A percentile compares a stretch with the other conserved stretches of the same genome.
These are phyloP conservation scores for Teunomyces pallodes DNA, from an alignment of 805 yeast genomes.

Conservation along the genomic window DNA sequence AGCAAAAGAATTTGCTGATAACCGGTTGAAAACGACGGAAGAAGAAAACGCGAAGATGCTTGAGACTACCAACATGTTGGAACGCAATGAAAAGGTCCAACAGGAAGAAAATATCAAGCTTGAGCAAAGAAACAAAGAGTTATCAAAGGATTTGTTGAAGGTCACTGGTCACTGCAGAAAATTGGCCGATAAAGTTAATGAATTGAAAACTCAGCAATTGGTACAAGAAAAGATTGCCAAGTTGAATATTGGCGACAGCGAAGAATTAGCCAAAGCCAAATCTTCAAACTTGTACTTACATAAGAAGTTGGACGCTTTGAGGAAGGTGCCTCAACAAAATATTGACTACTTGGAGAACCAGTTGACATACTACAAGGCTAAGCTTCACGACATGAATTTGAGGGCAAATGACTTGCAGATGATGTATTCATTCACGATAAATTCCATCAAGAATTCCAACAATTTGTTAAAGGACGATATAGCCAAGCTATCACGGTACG, in stretches of 20 bases:
- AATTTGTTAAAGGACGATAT: conserved; percentile 25
- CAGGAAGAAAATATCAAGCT: conserved; percentile 27
- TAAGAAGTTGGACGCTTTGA: conserved; percentile 14
- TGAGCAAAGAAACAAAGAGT: conserved; percentile 23
- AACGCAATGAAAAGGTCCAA: conserved; percentile 1
- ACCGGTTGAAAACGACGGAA: conserved; percentile 16
- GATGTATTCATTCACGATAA: conserved; percentile 32
- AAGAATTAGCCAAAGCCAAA: conserved; percentile 10
- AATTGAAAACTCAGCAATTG: conserved; percentile 10
- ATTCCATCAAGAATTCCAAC: conserved; percentile 28
- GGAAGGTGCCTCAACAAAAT: conserved; percentile 20
- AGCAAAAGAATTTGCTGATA: conserved; percentile 18
- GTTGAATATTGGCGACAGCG: conserved; percentile 11
- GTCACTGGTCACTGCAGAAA: conserved; percentile 28
- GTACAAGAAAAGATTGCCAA: conserved; percentile 10
- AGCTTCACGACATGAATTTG: conserved; percentile 42
- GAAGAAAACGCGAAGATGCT: conserved; percentile 26
- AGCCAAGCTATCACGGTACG: conserved; percentile 25
- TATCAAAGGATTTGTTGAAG: conserved; percentile 30
- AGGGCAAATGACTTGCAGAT: conserved; percentile 32
- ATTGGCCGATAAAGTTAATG: conserved; percentile 27
- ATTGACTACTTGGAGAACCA: conserved; percentile 39
- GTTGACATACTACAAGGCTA: conserved; percentile 45
- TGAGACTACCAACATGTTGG: conserved; percentile 6
- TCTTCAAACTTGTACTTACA: conserved; percentile 9